Evolutionary conservation across 345 rosid genomes (phyloP).

Genomic region (Anacardium occidentale): DNA sequence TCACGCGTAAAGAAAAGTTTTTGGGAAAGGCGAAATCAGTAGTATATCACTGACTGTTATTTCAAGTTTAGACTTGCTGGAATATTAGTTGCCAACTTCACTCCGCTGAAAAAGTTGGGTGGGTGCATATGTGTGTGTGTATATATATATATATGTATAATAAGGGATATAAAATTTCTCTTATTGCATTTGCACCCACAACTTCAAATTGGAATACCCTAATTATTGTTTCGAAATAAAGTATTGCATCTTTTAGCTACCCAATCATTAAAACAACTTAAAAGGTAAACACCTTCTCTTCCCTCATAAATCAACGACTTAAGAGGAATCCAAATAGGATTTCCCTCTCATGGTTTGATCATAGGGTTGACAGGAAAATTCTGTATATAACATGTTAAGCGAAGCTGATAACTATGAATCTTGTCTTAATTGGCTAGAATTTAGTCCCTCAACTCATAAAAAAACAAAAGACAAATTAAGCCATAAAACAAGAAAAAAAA

Average conservation of each 20-base stretch:
- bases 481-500: conserved; percentile 22
- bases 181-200: conserved; percentile 28
- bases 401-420: conserved; percentile 11
- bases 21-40: conserved; percentile 35
- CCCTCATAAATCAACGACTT: conserved; percentile 2
- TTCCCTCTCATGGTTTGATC: neutral
- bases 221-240: conserved; percentile 15
- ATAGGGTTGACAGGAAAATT: neutral
- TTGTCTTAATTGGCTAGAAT: neutral
- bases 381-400: neutral
- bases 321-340: neutral
- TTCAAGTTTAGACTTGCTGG: conserved; percentile 13
- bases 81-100: conserved; percentile 31
- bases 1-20: conserved; percentile 49
- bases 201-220: conserved; percentile 12
- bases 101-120: conserved; percentile 22
- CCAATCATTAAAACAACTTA: conserved; percentile 26
- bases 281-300: neutral
- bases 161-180: neutral
- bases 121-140: neutral
- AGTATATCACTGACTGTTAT: conserved; percentile 22
- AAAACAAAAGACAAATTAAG: conserved; percentile 24
- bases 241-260: neutral
- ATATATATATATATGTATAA: too few relatives aligned
- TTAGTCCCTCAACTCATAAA: neutral